Evolutionary conservation across 2,329 filamentous ascomycete genomes (phyloP).

Genomic region (Akanthomyces uredinophilus): DNA sequence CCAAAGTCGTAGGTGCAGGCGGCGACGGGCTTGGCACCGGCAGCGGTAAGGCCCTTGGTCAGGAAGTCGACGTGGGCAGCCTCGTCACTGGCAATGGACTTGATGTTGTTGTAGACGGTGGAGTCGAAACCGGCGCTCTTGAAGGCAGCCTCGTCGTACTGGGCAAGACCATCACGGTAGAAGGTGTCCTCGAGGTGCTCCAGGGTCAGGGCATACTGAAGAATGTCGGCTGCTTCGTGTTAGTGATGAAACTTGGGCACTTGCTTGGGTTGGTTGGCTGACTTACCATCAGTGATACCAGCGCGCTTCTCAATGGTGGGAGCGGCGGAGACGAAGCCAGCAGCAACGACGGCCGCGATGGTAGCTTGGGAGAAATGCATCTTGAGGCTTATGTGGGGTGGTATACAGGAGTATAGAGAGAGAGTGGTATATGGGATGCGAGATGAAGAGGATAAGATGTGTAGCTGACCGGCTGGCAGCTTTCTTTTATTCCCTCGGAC

Average conservation of each 20-base stretch:
- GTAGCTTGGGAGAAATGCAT: conserved; percentile 18
- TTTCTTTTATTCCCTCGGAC: not conserved
- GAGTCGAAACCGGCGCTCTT: conserved; percentile 53
- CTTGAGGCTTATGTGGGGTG: not conserved
- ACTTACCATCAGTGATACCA: conserved; percentile 18
- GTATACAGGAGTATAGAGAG: not conserved
- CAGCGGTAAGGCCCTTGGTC: conserved; percentile 28
- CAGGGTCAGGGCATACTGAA: conserved; percentile 55
- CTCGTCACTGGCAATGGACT: conserved; percentile 59
- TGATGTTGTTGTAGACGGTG: conserved; percentile 53
- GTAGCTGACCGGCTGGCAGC: not conserved
- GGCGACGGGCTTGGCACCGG: conserved; percentile 60
- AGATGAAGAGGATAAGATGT: not conserved
- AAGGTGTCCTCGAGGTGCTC: conserved; percentile 71
- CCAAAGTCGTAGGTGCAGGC: conserved; percentile 69
- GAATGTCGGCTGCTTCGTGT: conserved; percentile 16
- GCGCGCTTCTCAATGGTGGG: conserved; percentile 17
- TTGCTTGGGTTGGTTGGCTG: not conserved
- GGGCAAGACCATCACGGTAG: conserved; percentile 65
- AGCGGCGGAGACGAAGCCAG: conserved; percentile 16
- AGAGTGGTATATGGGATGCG: not conserved
- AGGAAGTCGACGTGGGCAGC: conserved; percentile 37
- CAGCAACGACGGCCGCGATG: conserved; percentile 15
- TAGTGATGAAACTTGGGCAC: not conserved
- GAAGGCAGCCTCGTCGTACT: conserved; percentile 63